These are phyloP conservation scores for Dothistroma septosporum DNA, from an alignment of 2,329 filamentous ascomycete genomes.

Conservation along the genomic window DNA sequence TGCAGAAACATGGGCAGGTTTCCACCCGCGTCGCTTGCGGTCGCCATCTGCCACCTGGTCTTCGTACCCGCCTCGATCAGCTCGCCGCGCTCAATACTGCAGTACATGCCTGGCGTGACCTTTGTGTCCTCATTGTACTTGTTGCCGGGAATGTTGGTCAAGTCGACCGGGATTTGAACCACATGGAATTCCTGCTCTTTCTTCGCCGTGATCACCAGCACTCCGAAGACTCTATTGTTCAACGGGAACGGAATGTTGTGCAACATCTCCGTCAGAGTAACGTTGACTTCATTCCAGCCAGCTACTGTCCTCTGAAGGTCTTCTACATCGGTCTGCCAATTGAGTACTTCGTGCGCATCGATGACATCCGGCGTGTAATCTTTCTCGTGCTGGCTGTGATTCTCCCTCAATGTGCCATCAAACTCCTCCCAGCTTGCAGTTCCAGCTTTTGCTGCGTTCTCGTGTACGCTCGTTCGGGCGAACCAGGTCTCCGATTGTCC, in stretches of 20 bases:
- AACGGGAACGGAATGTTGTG: slow-evolving; percentile 61
- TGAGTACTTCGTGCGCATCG: slow-evolving; percentile 43
- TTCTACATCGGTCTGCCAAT: slow-evolving; percentile 39
- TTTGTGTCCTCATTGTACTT: slow-evolving; percentile 33
- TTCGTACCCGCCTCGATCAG: slow-evolving; percentile 37
- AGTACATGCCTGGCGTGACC: slow-evolving; percentile 58
- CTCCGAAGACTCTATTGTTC: slow-evolving; percentile 61
- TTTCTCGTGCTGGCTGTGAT: slow-evolving; percentile 55
- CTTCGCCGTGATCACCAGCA: slow-evolving; percentile 57
- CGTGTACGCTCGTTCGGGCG: slow-evolving; percentile 60
- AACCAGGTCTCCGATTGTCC: slow-evolving; percentile 57
- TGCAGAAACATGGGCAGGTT: slow-evolving; percentile 63
- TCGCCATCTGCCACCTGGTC: slow-evolving; percentile 75
- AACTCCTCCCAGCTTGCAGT: slow-evolving; percentile 65
- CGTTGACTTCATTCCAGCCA: slow-evolving; percentile 36
- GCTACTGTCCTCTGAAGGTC: slow-evolving; percentile 20
- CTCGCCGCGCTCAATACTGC: slow-evolving; percentile 60
- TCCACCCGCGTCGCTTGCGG: slow-evolving; percentile 66
- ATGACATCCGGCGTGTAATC: slow-evolving; percentile 57
- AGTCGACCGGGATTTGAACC: slow-evolving; percentile 38
- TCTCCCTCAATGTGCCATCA: slow-evolving; percentile 53
- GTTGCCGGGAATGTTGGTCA: slow-evolving; percentile 32
- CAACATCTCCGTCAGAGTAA: slow-evolving; percentile 59
- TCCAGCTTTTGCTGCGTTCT: slow-evolving; percentile 46
- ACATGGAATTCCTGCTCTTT: slow-evolving; percentile 31